Base-by-base conservation (phyloP, 164 flowering plant genomes). In the Dillenia turbinata region DNA sequence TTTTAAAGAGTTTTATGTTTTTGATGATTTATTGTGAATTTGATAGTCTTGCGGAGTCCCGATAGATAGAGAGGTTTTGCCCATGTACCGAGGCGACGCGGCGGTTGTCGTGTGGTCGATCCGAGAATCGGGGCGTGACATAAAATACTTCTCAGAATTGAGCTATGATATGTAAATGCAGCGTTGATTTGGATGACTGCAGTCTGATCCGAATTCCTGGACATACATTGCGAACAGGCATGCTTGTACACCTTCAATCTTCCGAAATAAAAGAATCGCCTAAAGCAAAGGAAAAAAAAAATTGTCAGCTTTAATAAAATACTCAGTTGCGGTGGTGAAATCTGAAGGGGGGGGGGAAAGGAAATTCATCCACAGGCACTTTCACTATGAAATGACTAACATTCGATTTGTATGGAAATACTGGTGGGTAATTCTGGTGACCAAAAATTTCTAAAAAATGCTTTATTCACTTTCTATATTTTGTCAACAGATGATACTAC, bases 181-280 rank as follows among this genome's bases (percentile, higher is more conserved):
- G 7, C 70, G 61, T 17, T 66, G 66, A 55, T 71, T 71, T 17
- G 74, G 74, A 14, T 44, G 15, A 9, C 11, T 12, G 40, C 74
- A 66, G 47, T 66, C 66, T 33, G 74, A 61, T 14, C 74, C 70
- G 53, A 61, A 71, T 52, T 71, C 74, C 49, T 71, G 74, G 60
- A 71, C 70, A 43, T 46, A 62, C 74, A 71, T 71, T 43, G 54
- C 67, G 33, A 71, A 71, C 9, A 71, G 59, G 45, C 69, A 62
- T 2, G 62, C 66, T 5, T 71, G 70, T 46, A 66, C 74, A 8
- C 74, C 74, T 54, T 66, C 70, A 53, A 71, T 71, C 55, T 62
- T 71, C 48, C 66, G 74, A 57, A 71, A 71, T 60, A 71, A 33
- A 9, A 66, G 57, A 66, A 71, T 57, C 16, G 52, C 74, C 74